Conservation (phyloP, 495 filamentous ascomycete species). For the Hypoxylon trugodes region DNA sequence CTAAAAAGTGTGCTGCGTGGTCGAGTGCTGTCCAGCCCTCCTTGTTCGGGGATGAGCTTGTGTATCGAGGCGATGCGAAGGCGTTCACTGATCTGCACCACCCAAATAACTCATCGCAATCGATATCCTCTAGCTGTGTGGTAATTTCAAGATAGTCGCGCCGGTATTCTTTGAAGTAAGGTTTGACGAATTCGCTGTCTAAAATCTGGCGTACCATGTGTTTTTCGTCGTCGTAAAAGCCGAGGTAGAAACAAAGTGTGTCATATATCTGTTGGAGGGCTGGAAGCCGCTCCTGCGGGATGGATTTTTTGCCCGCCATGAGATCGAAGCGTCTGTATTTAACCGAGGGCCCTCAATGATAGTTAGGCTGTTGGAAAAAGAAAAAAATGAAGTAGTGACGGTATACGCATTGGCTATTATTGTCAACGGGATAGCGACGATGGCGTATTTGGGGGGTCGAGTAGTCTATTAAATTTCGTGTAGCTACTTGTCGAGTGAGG, state of each 20-base stretch:
- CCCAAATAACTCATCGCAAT: constrained; percentile 27
- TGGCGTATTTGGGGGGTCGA: not conserved
- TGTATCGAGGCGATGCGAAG: constrained; percentile 27
- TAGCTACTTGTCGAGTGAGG: not conserved
- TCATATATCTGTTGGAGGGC: constrained; percentile 38
- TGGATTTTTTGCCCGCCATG: constrained; percentile 17
- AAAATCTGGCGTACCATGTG: constrained; percentile 24
- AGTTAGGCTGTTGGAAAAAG: not conserved
- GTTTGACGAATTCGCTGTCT: constrained; percentile 34
- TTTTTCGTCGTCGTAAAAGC: constrained; percentile 34
- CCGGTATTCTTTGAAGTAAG: constrained; percentile 38
- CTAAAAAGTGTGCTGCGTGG: constrained; percentile 37
- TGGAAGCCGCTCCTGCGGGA: constrained; percentile 31
- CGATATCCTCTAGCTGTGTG: constrained; percentile 12
- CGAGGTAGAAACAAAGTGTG: constrained; percentile 34
- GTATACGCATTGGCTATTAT: not conserved
- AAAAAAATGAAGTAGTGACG: not conserved
- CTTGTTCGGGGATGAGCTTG: constrained; percentile 7
- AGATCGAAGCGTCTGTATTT: not conserved
- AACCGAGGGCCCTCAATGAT: not conserved
- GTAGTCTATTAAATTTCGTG: not conserved
- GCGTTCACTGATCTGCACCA: constrained; percentile 25
- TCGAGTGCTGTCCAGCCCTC: constrained; percentile 34
- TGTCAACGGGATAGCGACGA: not conserved
- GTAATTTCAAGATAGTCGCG: constrained; percentile 35